Base-by-base conservation (phyloP, 345 rosid genomes). In the Mangifera indica region DNA sequence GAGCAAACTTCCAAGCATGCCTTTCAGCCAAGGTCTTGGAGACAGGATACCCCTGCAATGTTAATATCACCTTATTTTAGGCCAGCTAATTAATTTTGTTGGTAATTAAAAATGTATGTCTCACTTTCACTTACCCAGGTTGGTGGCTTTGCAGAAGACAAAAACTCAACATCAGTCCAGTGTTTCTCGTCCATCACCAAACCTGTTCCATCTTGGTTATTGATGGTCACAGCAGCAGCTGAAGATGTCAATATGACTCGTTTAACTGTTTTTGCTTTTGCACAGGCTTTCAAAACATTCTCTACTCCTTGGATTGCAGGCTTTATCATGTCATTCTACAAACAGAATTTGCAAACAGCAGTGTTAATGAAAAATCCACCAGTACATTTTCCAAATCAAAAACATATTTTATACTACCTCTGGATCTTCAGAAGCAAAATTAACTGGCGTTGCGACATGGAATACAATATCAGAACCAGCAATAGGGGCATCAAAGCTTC, bases 361-460 rank as follows among this genome's bases (percentile, higher is more conserved):
- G 37, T 42, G 63, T 42, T 17, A 34, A 6, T 69, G 89, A 94
- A 67, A 20, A 14, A 15, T 24, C 25, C 46, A 67, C 13, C 26
- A n/a, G 18, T 42, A 17, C 14, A 32, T 32, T 5, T 17, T 53
- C 24, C 10, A 53, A 20, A 51, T 34, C 13, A 67, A 67, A 67
- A 67, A 26, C 57, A 48, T 48, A 24, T 66, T n/a, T n/a, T 24
- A 29, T 60, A 24, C 51, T 48, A 89, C 99, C 98, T 95, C 97
- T 0, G 97, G 98, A 80, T 95, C 97, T 48, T 87, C 10, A 14
- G 98, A 89, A 63, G 86, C 81, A 64, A 94, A 92, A 79, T 88
- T 87, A 71, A 92, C 90, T 0, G 98, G 98, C 7, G 98, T 92
- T 10, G 98, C 98, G 32, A 94, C 88, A 67, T 85, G 98, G 93